A percentile compares a stretch with the other conserved stretches of the same genome.
Evolutionary conservation across 2,329 filamentous ascomycete genomes (phyloP).

Genomic region (Microdochium nivale): DNA sequence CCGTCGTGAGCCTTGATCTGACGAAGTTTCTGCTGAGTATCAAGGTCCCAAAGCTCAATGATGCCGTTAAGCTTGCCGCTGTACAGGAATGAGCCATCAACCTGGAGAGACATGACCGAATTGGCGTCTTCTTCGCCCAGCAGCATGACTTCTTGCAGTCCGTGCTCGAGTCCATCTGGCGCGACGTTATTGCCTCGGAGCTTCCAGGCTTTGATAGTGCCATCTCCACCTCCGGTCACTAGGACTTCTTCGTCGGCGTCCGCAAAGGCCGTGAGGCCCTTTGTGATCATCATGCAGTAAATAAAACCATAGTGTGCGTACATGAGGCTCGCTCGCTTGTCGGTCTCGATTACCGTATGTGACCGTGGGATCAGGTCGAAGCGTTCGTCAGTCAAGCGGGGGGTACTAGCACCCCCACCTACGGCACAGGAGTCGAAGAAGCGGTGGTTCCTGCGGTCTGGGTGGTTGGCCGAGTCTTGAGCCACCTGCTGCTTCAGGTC

Average conservation of each 20-base stretch:
- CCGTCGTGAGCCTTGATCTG: slow-evolving; percentile 74
- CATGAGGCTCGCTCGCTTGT: slow-evolving; percentile 68
- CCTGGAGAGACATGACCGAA: slow-evolving; percentile 66
- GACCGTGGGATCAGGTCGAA: slow-evolving; percentile 45
- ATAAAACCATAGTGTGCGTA: slow-evolving; percentile 96
- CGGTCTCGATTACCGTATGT: slow-evolving; percentile 64
- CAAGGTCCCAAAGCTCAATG: slow-evolving; percentile 93
- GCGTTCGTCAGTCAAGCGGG: slow-evolving; percentile 55
- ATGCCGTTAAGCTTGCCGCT: slow-evolving; percentile 81
- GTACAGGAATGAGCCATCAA: slow-evolving; percentile 89
- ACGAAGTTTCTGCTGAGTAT: slow-evolving; percentile 82
- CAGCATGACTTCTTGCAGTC: slow-evolving; percentile 61
- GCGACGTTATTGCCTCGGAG: slow-evolving; percentile 40
- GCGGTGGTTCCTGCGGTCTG: slow-evolving; percentile 68
- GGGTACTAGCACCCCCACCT: slow-evolving; percentile 65
- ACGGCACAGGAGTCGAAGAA: slow-evolving; percentile 92
- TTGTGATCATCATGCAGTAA: slow-evolving; percentile 87
- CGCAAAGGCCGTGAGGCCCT: slow-evolving; percentile 57
- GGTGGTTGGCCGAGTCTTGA: slow-evolving; percentile 59
- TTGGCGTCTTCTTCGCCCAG: slow-evolving; percentile 53
- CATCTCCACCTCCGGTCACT: slow-evolving; percentile 87
- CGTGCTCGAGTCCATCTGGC: slow-evolving; percentile 45
- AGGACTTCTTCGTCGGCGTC: slow-evolving; percentile 71
- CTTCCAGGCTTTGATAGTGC: slow-evolving; percentile 89
- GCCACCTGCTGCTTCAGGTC: slow-evolving; percentile 51